Percentiles rank a stretch among this genome's conserved stretches.
phyloP scores from a whole-genome alignment of 1,284 basidiomycete species.

The Pholiota adiposa region DNA sequence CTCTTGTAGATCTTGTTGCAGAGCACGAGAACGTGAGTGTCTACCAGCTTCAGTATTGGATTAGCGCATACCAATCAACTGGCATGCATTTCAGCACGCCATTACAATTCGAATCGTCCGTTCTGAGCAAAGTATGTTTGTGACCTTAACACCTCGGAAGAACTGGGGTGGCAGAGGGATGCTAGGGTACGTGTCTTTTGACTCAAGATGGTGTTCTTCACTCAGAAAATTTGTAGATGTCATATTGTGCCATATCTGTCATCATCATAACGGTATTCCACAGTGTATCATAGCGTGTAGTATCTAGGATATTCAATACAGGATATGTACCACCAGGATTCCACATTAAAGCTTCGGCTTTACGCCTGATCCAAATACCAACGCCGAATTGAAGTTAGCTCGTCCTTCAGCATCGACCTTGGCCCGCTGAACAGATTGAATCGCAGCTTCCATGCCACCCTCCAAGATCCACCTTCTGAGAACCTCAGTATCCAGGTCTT shows the following conservation, averaged over 20 bases:
- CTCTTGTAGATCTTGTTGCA: constrained; percentile 72
- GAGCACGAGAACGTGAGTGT: constrained; percentile 73
- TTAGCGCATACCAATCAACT: background rate
- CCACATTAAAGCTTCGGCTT: constrained; percentile 18
- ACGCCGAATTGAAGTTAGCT: constrained; percentile 37
- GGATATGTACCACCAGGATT: background rate
- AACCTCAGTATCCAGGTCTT: constrained; percentile 51
- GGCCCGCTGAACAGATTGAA: constrained; percentile 45
- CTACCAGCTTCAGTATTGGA: background rate
- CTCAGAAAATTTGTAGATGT: constrained; percentile 49
- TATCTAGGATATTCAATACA: background rate
- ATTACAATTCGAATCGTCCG: constrained; percentile 47
- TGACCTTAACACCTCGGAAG: constrained; percentile 45
- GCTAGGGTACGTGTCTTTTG: constrained; percentile 63
- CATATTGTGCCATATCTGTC: constrained; percentile 68
- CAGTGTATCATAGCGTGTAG: background rate
- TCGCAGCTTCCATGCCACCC: constrained; percentile 45
- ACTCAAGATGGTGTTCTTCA: background rate
- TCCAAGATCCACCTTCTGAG: constrained; percentile 64
- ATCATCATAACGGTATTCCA: constrained; percentile 13
- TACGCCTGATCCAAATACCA: constrained; percentile 37
- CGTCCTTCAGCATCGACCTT: constrained; percentile 33
- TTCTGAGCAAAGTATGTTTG: constrained; percentile 32
- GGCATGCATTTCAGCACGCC: constrained; percentile 40
- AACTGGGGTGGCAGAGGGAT: constrained; percentile 75